Base-by-base conservation (phyloP, 805 yeast species). In the Lipomyces yamadae region DNA sequence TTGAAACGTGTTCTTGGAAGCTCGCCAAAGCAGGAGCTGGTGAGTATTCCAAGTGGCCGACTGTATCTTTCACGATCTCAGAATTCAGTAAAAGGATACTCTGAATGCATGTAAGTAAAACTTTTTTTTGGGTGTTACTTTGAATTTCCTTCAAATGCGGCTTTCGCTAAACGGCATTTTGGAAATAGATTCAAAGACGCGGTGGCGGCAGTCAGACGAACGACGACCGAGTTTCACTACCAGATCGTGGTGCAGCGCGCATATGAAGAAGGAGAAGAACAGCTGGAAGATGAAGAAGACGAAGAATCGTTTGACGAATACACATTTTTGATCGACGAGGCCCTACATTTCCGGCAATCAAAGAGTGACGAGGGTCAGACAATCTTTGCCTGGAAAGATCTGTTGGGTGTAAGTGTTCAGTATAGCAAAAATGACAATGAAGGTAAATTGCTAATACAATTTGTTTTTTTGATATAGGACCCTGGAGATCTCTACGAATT, bases 401-500 rank as follows among this genome's bases (percentile, higher is more conserved):
- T 86, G 48, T 87, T 86, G 56, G 97, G 97, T n/a, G 69, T 66
- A 57, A 33, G 69, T 61, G 2, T 10, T 33, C 1, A 6, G 8
- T 42, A 13, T 3, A 18, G 48, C n/a, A n/a, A 24, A 15, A 18
- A 35, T 50, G 15, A 6, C 2, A 11, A 42, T 32, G 15, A 34
- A n/a, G n/a, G 8, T 39, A 30, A 24, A 24, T 24, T 24, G 1
- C 59, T 63, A 50, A 64, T 58, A 24, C 1, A 24, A 45, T n/a
- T n/a, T n/a, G n/a, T n/a, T n/a, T n/a, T n/a, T 30, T 56, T 18
- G 32, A 18, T 37, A 11, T 30, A 66, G 69, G 97, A 93, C 73
- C 81, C 83, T 4, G 97, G 92, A 32, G 98, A 93, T 74, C 79
- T 82, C 69, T 92, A 89, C 77, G 96, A 92, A 77, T 93, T 91